These are phyloP conservation scores for Phlebiopsis gigantea DNA, from an alignment of 768 basidiomycete species.

Conservation along the genomic window DNA sequence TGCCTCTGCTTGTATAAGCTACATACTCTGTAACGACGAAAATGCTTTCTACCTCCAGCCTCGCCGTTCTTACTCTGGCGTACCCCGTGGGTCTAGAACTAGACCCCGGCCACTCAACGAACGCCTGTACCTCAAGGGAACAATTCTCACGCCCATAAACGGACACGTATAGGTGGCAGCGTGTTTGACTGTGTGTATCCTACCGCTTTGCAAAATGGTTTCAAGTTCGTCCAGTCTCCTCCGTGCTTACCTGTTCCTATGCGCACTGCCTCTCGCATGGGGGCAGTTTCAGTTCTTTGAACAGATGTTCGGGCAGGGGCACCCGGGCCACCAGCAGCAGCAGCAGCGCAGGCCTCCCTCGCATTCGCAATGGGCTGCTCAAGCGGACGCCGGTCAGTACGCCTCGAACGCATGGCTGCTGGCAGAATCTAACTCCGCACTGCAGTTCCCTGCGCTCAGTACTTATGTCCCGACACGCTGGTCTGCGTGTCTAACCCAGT, in stretches of 20 bases:
- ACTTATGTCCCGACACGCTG: conserved; percentile 72
- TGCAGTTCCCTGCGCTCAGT: conserved; percentile 67
- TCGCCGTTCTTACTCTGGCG: neutral
- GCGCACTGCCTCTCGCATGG: conserved; percentile 33
- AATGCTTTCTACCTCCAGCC: too few relatives aligned
- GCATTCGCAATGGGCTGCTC: conserved; percentile 66
- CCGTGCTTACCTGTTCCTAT: conserved; percentile 24
- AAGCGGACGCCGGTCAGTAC: conserved; percentile 56
- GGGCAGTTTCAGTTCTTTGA: conserved; percentile 82
- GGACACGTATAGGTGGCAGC: conserved; percentile 1
- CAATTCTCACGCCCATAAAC: neutral
- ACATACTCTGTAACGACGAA: neutral
- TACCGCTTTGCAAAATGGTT: neutral
- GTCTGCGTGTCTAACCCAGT: conserved; percentile 56
- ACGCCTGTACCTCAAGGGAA: neutral
- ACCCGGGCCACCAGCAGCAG: conserved; percentile 50
- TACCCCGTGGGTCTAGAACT: neutral
- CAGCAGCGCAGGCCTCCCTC: conserved; percentile 36
- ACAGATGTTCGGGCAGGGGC: conserved; percentile 64
- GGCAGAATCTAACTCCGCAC: neutral
- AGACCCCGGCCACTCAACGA: neutral
- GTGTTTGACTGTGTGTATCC: neutral
- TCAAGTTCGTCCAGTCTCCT: neutral
- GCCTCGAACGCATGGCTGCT: neutral
- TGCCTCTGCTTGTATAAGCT: neutral